Conservation (phyloP, 768 basidiomycete genomes). For the Cubamyces lactineus region DNA sequence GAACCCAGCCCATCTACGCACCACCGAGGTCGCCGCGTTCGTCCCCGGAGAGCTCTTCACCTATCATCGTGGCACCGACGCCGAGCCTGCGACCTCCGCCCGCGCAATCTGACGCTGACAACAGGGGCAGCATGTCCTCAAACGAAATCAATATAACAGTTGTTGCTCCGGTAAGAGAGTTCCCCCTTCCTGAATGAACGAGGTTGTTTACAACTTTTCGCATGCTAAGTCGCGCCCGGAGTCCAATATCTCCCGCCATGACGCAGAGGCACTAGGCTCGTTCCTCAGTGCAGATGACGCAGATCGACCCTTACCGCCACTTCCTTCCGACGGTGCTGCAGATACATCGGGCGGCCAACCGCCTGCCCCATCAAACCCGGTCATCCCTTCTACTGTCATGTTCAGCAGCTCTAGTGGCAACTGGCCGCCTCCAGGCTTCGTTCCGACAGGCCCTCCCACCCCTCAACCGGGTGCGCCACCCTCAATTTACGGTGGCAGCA, state of each 20-base stretch:
- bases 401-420: not conserved
- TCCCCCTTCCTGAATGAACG: conserved; percentile 2
- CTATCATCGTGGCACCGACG: conserved; percentile 5
- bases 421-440: conserved; percentile 42
- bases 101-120: not conserved
- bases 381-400: conserved; percentile 21
- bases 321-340: conserved; percentile 29
- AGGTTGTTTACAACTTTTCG: not conserved
- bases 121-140: conserved; percentile 22
- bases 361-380: conserved; percentile 6
- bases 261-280: conserved; percentile 31
- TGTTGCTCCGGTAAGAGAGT: conserved; percentile 24
- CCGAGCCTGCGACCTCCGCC: conserved; percentile 18
- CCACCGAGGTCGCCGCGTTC: conserved; percentile 24
- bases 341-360: conserved; percentile 5
- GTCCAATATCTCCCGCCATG: conserved; percentile 37
- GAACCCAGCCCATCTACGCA: conserved; percentile 22
- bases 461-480: not conserved
- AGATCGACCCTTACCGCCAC: conserved; percentile 33
- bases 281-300: conserved; percentile 47
- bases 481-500: conserved; percentile 16
- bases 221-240: conserved; percentile 41
- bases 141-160: conserved; percentile 21
- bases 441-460: conserved; percentile 18
- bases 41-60: conserved; percentile 18